These are phyloP conservation scores for Ustilago bromivora DNA, from an alignment of 1,284 basidiomycete genomes.

Conservation along the genomic window DNA sequence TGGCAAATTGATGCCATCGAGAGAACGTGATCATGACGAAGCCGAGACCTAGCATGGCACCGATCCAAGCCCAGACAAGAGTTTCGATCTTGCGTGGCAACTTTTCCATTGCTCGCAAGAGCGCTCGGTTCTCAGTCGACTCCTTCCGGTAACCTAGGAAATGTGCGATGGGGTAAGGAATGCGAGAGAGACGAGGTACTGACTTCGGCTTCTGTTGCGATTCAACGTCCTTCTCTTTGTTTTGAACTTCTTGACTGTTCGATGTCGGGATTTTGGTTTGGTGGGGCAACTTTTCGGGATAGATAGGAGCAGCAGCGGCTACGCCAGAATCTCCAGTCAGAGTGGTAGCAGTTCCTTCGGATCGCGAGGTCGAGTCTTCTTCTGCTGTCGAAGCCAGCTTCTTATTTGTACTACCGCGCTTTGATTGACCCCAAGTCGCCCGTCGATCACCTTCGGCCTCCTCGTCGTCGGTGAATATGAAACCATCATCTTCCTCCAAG, in stretches of 20 bases:
- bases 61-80: constrained; percentile 54
- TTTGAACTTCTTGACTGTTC: background rate
- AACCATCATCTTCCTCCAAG: constrained; percentile 36
- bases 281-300: background rate
- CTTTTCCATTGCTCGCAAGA: constrained; percentile 36
- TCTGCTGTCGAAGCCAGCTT: constrained; percentile 26
- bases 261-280: background rate
- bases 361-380: constrained; percentile 15
- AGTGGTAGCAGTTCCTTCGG: constrained; percentile 27
- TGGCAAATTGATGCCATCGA: constrained; percentile 42
- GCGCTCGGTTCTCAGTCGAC: constrained; percentile 25
- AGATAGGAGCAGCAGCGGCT: constrained; percentile 13
- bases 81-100: constrained; percentile 51
- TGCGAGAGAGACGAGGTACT: constrained; percentile 40
- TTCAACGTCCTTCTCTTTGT: constrained; percentile 34
- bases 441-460: background rate
- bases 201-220: constrained; percentile 30
- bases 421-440: background rate
- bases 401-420: background rate
- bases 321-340: constrained; percentile 8
- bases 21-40: constrained; percentile 55
- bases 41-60: constrained; percentile 44
- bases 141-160: constrained; percentile 47
- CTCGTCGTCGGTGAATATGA: constrained; percentile 38
- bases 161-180: constrained; percentile 49